Evolutionary conservation across 1,139 yeast genomes (phyloP), one percentile per base, ranked within the genome.

Genomic region (Zygoascus sp.): DNA sequence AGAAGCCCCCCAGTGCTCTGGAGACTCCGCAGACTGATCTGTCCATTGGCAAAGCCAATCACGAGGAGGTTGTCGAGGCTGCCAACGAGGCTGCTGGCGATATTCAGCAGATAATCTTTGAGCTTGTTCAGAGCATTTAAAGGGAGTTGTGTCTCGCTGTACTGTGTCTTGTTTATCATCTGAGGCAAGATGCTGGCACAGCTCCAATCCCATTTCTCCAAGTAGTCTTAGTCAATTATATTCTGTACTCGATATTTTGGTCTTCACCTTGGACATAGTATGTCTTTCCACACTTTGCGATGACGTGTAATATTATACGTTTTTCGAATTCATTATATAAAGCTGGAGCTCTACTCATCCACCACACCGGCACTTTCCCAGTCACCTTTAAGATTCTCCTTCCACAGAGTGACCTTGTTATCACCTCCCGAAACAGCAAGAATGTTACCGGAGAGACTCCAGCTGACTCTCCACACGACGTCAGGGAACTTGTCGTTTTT

Each of bases 341-440:
- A 25, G 28, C n/a, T 22, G 7, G n/a, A 25, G 9, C 28, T 4
- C 57, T 70, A 86, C 67, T 86, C 94, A 58, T 86, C 92, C 56
- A 92, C 92, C 63, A 83, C 94, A 46, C 97, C 97, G 30, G 97
- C 96, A 53, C 88, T 75, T 69, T 90, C 97, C 98, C 98, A 92
- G 61, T 83, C 82, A 45, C 97, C 97, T 61, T 82, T 82, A 58
- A 90, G 73, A 63, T 84, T 87, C 70, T 94, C 98, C 71, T 89
- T 90, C 97, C 97, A 94, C 65, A 92, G 76, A 38, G 96, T 88
- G 41, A 92, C 92, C 69, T 86, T 88, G 68, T 90, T 90, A 65
- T 92, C 97, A 46, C 97, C 97, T 34, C 97, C 96, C 47, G 94
- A 81, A 39, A 92, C 88, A 3, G 99, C 99, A 61, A 92, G 77